Evolutionary conservation across 2,329 filamentous ascomycete species (phyloP).

Genomic region (Hypoxylon sp.): DNA sequence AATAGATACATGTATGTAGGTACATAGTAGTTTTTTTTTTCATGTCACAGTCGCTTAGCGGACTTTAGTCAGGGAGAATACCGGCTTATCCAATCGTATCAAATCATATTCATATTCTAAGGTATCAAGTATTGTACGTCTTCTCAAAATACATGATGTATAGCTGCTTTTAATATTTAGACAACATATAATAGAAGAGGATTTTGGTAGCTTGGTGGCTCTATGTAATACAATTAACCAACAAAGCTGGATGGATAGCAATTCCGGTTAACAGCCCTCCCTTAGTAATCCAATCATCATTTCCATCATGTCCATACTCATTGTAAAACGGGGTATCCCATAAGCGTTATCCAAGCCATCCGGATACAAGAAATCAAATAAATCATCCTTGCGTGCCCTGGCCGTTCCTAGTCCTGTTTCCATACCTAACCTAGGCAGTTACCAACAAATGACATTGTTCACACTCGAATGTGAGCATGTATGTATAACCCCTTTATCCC

Average conservation of each 20-base stretch:
- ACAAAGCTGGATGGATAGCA: constrained; percentile 16
- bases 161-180: constrained; percentile 6
- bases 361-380: constrained; percentile 32
- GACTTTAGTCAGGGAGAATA: constrained; percentile 2
- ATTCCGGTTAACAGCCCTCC: constrained; percentile 18
- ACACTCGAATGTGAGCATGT: constrained; percentile 24
- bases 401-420: constrained; percentile 9
- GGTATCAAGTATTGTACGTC: constrained; percentile 17
- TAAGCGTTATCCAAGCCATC: constrained; percentile 33
- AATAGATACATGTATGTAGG: background rate
- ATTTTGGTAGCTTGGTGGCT: constrained; percentile 13
- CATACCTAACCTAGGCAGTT: background rate
- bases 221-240: constrained; percentile 30
- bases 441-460: constrained; percentile 15
- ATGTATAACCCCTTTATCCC: constrained; percentile 24
- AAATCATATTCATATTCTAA: too few species aligned
- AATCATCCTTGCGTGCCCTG: constrained; percentile 22
- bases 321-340: constrained; percentile 40
- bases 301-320: constrained; percentile 27
- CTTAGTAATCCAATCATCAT: constrained; percentile 20
- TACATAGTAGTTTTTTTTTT: too few species aligned
- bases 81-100: constrained; percentile 13
- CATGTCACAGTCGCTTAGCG: constrained; percentile 7
- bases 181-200: constrained; percentile 19
- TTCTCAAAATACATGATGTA: background rate